phyloP scores from a whole-genome alignment of 2,329 filamentous ascomycete genomes.

The Paraphaeosphaeria minitans region DNA sequence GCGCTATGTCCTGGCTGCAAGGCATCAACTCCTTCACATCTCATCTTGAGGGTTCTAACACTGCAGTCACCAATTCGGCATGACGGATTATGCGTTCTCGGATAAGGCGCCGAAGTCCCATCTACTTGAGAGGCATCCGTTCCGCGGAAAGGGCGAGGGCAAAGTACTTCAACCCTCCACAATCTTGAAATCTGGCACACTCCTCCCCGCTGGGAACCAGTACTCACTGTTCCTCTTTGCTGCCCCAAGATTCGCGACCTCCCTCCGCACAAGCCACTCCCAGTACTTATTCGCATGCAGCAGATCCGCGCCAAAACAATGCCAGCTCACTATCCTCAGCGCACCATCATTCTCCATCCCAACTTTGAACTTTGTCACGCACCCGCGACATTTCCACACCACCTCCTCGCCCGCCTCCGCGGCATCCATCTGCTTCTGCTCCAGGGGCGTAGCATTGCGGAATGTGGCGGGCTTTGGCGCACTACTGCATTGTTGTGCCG shows the following conservation, averaged over 20 bases:
- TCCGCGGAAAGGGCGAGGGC: constrained; percentile 31
- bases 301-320: constrained; percentile 13
- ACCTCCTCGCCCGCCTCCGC: neutral
- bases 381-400: constrained; percentile 10
- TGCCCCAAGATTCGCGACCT: neutral
- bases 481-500: neutral
- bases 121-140: constrained; percentile 34
- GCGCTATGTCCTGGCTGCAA: constrained; percentile 60
- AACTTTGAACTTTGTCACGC: constrained; percentile 10
- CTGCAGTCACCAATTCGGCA: constrained; percentile 19
- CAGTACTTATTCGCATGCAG: constrained; percentile 13
- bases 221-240: constrained; percentile 17
- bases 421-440: neutral
- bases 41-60: constrained; percentile 18
- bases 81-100: constrained; percentile 28
- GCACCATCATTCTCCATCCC: neutral
- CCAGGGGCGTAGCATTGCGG: constrained; percentile 2
- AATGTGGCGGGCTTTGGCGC: neutral
- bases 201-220: constrained; percentile 4
- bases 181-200: constrained; percentile 7
- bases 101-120: constrained; percentile 10
- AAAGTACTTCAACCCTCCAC: neutral
- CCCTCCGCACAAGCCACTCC: constrained; percentile 10
- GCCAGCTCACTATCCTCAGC: constrained; percentile 12
- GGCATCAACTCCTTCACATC: constrained; percentile 10